Base-by-base conservation (phyloP, 1,284 basidiomycete species). In the Cutaneotrichosporon arboriforme region DNA sequence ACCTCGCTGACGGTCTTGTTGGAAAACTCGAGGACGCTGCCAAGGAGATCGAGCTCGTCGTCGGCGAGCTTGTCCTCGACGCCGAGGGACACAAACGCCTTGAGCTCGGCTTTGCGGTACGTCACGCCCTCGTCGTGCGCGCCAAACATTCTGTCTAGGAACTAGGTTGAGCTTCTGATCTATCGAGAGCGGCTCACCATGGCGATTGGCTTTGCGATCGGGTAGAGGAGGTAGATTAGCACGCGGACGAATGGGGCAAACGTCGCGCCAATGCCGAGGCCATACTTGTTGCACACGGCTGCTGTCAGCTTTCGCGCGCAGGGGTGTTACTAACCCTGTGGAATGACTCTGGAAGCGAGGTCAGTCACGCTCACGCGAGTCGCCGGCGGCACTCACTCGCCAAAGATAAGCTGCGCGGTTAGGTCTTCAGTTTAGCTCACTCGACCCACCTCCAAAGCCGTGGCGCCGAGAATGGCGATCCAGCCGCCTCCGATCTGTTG, bases 21-120 rank as follows among this genome's bases (percentile, higher is more conserved):
- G 61, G 87, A 88, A 52, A 93, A 80, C 60, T 89, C 87, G 42
- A 91, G 75, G 2, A 92, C 88, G 15, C 86, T 86, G 61, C 89
- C 90, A 37, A 93, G 76, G 51, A 93, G 88, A 46, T 81, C 80
- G 46, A 91, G 86, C 70, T 92, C 87, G 58, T 92, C 87, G 63
- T 92, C 85, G 65, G 86, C 83, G 33, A 90, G 83, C 26, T 84
- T 83, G 55, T 89, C 81, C 74, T 92, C 88, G 70, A 77, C 72
- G 67, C 78, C 61, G 70, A 76, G 42, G 70, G 87, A 45, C 18
- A 97, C 81, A 72, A 97, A 96, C 0, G 88, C 88, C 74, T 88
- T 90, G 41, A 96, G 81, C 66, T 93, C 88, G 0, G 88, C 87
- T 70, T 91, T 91, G 63, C 90, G 88, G 76, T 92, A 92, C 0